phyloP scores from a whole-genome alignment of 495 filamentous ascomycete genomes.

The Cercophora samala region DNA sequence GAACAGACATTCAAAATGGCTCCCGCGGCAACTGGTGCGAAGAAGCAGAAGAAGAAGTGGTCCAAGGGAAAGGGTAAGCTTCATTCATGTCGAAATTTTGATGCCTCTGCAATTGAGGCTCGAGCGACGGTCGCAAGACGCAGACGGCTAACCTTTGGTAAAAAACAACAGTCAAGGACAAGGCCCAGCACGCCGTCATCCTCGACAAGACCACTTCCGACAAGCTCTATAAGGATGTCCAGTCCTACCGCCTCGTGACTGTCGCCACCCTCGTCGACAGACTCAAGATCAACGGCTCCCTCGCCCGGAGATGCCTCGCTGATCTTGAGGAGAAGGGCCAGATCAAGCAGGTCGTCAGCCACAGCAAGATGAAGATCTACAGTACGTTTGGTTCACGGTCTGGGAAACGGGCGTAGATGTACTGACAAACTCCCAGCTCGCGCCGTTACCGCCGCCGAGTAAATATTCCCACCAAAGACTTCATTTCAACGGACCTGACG shows the following conservation, averaged over 20 bases:
- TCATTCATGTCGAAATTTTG: slow-evolving; percentile 12
- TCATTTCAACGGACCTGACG: slow-evolving; percentile 32
- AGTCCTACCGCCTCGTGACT: slow-evolving; percentile 99
- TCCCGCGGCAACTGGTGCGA: slow-evolving; percentile 79
- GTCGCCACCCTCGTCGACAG: slow-evolving; percentile 97
- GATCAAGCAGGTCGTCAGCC: slow-evolving; percentile 97
- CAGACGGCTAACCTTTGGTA: slow-evolving; percentile 22
- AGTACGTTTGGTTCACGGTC: slow-evolving; percentile 58
- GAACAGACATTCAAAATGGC: slow-evolving; percentile 54
- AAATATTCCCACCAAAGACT: slow-evolving; percentile 37
- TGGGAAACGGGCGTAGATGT: slow-evolving; percentile 7
- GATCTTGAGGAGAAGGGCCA: slow-evolving; percentile 97
- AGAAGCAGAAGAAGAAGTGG: slow-evolving; percentile 99
- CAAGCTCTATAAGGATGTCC: slow-evolving; percentile 97
- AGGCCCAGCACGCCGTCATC: slow-evolving; percentile 93
- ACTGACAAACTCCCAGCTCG: slow-evolving; percentile 54
- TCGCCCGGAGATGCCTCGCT: slow-evolving; percentile 82
- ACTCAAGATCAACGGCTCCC: slow-evolving; percentile 99
- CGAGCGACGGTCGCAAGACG: not conserved
- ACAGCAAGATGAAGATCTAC: slow-evolving; percentile 98
- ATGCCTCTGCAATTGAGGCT: slow-evolving; percentile 5
- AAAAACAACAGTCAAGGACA: slow-evolving; percentile 89
- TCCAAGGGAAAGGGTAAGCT: slow-evolving; percentile 83
- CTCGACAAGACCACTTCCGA: slow-evolving; percentile 77
- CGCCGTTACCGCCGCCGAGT: slow-evolving; percentile 58